phyloP scores from a whole-genome alignment of 2,329 filamentous ascomycete genomes.

The Colletotrichum tropicale region DNA sequence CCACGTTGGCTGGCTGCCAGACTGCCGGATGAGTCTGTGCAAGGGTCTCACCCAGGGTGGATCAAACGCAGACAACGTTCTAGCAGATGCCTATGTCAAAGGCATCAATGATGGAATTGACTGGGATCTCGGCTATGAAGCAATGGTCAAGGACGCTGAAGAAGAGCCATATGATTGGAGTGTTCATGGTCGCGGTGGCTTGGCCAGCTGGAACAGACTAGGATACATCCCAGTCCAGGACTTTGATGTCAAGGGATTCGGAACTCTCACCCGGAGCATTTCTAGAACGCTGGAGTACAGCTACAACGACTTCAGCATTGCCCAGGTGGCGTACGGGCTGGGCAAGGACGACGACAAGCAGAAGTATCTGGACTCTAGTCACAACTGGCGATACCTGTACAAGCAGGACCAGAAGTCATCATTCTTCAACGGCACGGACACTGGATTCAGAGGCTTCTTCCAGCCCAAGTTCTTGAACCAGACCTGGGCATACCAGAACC shows the following conservation, averaged over 20 bases:
- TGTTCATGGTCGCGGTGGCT: conserved; percentile 71
- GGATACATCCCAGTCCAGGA: conserved; percentile 76
- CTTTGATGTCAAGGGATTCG: conserved; percentile 69
- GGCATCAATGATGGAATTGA: conserved; percentile 64
- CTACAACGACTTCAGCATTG: conserved; percentile 77
- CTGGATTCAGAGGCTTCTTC: conserved; percentile 73
- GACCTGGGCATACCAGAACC: conserved; percentile 73
- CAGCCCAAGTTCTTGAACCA: conserved; percentile 71
- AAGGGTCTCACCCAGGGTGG: conserved; percentile 79
- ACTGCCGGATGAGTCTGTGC: conserved; percentile 78
- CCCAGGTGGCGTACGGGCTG: conserved; percentile 63
- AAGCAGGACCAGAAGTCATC: conserved; percentile 61
- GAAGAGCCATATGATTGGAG: conserved; percentile 74
- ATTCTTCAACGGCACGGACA: conserved; percentile 59
- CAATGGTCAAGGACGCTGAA: conserved; percentile 75
- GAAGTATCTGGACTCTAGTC: conserved; percentile 63
- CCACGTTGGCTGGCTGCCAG: conserved; percentile 73
- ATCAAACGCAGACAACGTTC: conserved; percentile 73
- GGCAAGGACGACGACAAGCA: conserved; percentile 59
- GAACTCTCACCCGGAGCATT: conserved; percentile 72
- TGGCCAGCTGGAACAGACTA: conserved; percentile 73
- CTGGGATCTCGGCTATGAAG: conserved; percentile 73
- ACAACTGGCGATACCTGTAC: conserved; percentile 73
- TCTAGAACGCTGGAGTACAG: conserved; percentile 79
- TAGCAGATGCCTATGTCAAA: conserved; percentile 72